phyloP scores from a whole-genome alignment of 192 early-diverging fungal species.

The Jimgerdemannia flammicorona region DNA sequence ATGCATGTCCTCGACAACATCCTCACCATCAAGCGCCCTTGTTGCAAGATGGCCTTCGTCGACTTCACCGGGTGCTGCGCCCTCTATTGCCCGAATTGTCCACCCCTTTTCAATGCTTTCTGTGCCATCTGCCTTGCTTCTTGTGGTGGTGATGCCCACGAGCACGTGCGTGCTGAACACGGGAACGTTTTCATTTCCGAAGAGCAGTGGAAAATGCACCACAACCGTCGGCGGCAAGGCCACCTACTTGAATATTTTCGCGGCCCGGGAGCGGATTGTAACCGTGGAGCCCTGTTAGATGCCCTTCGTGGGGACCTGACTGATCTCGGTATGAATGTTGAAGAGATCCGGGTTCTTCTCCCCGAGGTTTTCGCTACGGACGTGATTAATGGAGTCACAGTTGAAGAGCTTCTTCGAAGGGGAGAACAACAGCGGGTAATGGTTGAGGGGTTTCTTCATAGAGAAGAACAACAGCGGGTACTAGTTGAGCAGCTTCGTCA shows the following conservation, averaged over 20 bases:
- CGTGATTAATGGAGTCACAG: not conserved
- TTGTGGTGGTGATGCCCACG: not conserved
- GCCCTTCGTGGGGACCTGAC: not conserved
- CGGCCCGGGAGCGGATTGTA: not conserved
- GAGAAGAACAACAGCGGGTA: not conserved
- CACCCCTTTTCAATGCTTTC: not conserved
- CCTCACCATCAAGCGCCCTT: not conserved
- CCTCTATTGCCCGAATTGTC: not conserved
- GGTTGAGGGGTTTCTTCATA: not conserved
- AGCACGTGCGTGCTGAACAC: not conserved
- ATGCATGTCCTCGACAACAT: not conserved
- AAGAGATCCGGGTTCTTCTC: not conserved
- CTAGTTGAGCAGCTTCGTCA: not conserved
- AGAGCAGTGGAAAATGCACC: not conserved
- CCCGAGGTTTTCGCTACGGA: not conserved
- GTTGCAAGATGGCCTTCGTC: not conserved
- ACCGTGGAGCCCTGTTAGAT: not conserved
- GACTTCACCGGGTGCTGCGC: not conserved
- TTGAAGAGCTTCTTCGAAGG: not conserved
- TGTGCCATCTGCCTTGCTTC: not conserved
- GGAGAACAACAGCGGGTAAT: not conserved
- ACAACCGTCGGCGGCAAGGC: not conserved
- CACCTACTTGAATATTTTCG: not conserved
- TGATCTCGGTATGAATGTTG: not conserved
- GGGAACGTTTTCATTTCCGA: not conserved